These are phyloP conservation scores for Eucalyptus sp. DNA, from an alignment of 345 rosid genomes.

Conservation along the genomic window DNA sequence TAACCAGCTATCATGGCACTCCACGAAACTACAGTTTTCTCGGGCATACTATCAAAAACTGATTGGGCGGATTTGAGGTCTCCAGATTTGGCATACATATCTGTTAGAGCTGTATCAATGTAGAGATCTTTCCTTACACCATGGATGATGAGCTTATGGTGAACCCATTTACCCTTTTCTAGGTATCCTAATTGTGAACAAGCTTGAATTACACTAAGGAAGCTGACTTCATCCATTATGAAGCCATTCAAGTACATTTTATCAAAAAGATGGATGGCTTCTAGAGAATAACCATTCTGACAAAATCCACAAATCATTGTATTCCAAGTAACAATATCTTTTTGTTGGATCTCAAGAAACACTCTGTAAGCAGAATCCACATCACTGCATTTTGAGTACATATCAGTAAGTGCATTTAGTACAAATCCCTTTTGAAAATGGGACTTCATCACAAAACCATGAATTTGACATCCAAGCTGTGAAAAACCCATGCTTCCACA, in stretches of 20 bases:
- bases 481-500: conserved; percentile 39
- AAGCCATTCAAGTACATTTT: conserved; percentile 41
- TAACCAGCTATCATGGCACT: conserved; percentile 81
- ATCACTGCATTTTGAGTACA: conserved; percentile 73
- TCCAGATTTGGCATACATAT: conserved; percentile 78
- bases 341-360: conserved; percentile 29
- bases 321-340: conserved; percentile 66
- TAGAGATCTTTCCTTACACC: conserved; percentile 36
- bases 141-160: conserved; percentile 42
- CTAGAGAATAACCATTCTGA: conserved; percentile 34
- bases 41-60: not conserved
- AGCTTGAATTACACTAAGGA: conserved; percentile 53
- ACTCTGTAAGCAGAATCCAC: conserved; percentile 42
- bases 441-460: conserved; percentile 48
- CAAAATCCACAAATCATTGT: conserved; percentile 76
- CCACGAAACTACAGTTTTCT: conserved; percentile 62
- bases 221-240: conserved; percentile 47
- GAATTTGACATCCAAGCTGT: conserved; percentile 58
- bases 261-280: conserved; percentile 53
- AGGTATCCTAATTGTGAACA: conserved; percentile 49
- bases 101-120: conserved; percentile 60
- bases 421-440: conserved; percentile 42
- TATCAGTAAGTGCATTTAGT: conserved; percentile 51
- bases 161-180: conserved; percentile 51
- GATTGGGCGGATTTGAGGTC: conserved; percentile 43